Base-by-base conservation (phyloP, 345 rosid genomes). In the Hypericum perforatum region DNA sequence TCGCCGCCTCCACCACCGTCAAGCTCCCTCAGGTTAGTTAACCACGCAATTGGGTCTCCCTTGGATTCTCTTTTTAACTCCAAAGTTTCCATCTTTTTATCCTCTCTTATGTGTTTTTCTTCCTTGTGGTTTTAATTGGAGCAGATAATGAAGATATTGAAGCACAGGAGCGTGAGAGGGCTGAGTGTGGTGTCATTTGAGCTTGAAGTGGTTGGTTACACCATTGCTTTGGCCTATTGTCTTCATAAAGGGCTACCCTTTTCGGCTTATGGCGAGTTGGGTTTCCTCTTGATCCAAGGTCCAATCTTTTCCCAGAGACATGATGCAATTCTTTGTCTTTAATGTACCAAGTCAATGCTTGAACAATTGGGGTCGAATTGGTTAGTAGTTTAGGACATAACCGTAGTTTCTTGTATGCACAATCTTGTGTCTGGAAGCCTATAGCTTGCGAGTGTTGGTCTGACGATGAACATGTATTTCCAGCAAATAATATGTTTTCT, bases 1-100 rank as follows among this genome's bases (percentile, higher is more conserved):
- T 91, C 40, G 90, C 88, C 51, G 86, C 88, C 63, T 92, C 96
- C 66, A 83, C 94, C 76, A 83, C 95, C 59, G 96, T 92, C 73
- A 92, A 92, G 57, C 76, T 92, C 61, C 98, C 98, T 43, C 95
- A 86, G 95, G 90, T 78, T 37, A 38, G 9, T 32, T 8, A 7
- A 29, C 9, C 7, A n/a, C 9, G 4, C 52, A 0, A 7, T 11
- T 43, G 11, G 2, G 12, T 13, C 6, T 38, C n/a, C 16, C 15
- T 45, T 11, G 7, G 6, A 9, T 57, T 22, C 0, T 7, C 2
- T 39, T 37, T 16, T 7, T 37, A 6, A 4, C 49, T 46, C 22
- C 49, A 46, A 46, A 12, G 49, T 5, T 12, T 12, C 22, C 14
- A 46, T 16, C 49, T 46, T 13, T 14, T 46, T 46, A n/a, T 32